Conservation (phyloP, 805 yeast species). For the Myxozyma geophila region DNA sequence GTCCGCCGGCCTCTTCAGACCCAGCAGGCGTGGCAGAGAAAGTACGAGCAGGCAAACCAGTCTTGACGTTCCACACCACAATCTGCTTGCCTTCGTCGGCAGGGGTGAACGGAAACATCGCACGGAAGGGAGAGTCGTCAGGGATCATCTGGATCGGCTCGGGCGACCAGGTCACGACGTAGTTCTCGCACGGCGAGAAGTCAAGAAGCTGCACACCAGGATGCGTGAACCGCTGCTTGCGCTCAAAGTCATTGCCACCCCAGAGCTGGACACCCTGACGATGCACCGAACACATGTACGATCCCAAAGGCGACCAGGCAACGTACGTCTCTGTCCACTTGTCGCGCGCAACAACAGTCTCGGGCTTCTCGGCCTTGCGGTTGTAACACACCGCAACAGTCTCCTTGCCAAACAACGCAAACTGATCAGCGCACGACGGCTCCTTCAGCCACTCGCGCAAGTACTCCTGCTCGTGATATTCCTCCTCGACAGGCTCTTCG, state of each 20-base stretch:
- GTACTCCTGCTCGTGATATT: slow-evolving; percentile 71
- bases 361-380: slow-evolving; percentile 70
- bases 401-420: slow-evolving; percentile 76
- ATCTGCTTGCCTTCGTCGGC: slow-evolving; percentile 91
- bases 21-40: slow-evolving; percentile 77
- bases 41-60: slow-evolving; percentile 83
- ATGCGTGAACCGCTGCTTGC: slow-evolving; percentile 79
- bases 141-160: slow-evolving; percentile 77
- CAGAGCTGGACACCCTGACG: slow-evolving; percentile 94
- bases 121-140: slow-evolving; percentile 64
- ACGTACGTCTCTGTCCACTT: slow-evolving; percentile 88
- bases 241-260: slow-evolving; percentile 85
- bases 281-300: slow-evolving; percentile 83
- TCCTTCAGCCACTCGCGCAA: slow-evolving; percentile 92
- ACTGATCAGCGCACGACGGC: slow-evolving; percentile 86
- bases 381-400: slow-evolving; percentile 87
- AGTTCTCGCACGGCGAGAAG: slow-evolving; percentile 91
- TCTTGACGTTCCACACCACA: slow-evolving; percentile 87
- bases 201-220: slow-evolving; percentile 88
- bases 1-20: slow-evolving; percentile 28
- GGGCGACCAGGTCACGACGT: slow-evolving; percentile 85
- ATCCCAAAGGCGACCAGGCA: slow-evolving; percentile 92
- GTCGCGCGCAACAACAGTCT: slow-evolving; percentile 71
- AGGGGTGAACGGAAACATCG: slow-evolving; percentile 78
- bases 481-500: slow-evolving; percentile 72